These are phyloP conservation scores for Metschnikowia gruessii DNA, from an alignment of 805 yeast species.

Conservation along the genomic window DNA sequence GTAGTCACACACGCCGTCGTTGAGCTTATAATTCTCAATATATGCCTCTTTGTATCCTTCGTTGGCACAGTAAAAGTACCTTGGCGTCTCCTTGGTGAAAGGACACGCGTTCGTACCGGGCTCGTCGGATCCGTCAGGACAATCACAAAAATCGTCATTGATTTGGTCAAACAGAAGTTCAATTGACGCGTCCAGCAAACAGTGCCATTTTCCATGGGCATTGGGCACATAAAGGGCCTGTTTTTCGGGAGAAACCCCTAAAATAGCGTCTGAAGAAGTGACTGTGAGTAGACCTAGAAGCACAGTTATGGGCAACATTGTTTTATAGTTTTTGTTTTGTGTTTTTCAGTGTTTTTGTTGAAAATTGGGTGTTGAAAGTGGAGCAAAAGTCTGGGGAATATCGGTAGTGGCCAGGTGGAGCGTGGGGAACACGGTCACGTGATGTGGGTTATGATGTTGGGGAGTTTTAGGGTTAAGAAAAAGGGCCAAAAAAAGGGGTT, in stretches of 20 bases:
- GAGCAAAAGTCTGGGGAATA: too few species aligned
- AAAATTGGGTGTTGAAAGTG: too few species aligned
- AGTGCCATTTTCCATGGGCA: conserved; percentile 55
- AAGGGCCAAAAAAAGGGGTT: too few species aligned
- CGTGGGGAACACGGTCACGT: conserved; percentile 8
- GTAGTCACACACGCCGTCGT: conserved; percentile 92
- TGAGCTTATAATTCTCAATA: conserved; percentile 65
- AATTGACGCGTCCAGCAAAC: conserved; percentile 67
- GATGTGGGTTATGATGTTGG: too few species aligned
- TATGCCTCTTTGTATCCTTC: conserved; percentile 61
- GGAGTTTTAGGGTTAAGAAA: too few species aligned
- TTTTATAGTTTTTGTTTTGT: not conserved
- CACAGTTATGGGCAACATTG: conserved; percentile 1
- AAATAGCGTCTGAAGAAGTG: conserved; percentile 8
- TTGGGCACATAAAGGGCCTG: conserved; percentile 51
- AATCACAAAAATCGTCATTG: conserved; percentile 90
- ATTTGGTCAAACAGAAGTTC: conserved; percentile 57
- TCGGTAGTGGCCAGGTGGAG: not conserved
- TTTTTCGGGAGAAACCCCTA: conserved; percentile 40
- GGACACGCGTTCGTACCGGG: conserved; percentile 91
- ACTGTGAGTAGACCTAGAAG: conserved; percentile 3
- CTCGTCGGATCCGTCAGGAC: conserved; percentile 97
- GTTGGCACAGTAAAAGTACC: conserved; percentile 70
- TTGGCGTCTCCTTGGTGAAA: conserved; percentile 23
- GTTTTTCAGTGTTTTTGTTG: too few species aligned